Evolutionary conservation across 2,329 filamentous ascomycete genomes (phyloP).

Genomic region (Fusarium sp.): DNA sequence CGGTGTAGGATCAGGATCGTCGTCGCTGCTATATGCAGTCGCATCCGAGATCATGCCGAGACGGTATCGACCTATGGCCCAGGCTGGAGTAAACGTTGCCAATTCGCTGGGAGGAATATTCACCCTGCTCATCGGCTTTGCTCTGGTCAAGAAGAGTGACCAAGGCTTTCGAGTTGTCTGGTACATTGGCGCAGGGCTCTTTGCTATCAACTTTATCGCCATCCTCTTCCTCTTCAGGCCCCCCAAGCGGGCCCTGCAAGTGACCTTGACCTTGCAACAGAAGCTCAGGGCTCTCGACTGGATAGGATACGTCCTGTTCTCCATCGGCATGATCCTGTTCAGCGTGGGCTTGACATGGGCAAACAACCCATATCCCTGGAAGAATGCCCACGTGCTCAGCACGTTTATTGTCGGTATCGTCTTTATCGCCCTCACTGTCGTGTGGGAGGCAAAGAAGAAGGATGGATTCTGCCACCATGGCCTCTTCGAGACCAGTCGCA

Average conservation of each 20-base stretch:
- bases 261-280: conserved; percentile 20
- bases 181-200: background rate
- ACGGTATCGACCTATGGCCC: background rate
- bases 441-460: conserved; percentile 35
- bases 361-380: conserved; percentile 53
- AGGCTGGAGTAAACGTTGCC: conserved; percentile 40
- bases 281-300: conserved; percentile 53
- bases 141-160: conserved; percentile 39
- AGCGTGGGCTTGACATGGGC: conserved; percentile 52
- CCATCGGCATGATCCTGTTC: conserved; percentile 51
- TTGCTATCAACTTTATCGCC: background rate
- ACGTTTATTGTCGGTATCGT: conserved; percentile 50
- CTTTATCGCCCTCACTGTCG: conserved; percentile 20
- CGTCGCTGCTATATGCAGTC: background rate
- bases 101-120: conserved; percentile 46
- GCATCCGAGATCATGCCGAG: background rate
- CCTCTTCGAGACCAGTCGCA: conserved; percentile 49
- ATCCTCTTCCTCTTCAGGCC: background rate
- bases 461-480: conserved; percentile 56
- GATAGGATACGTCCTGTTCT: conserved; percentile 51
- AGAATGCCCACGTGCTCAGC: conserved; percentile 48
- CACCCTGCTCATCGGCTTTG: conserved; percentile 51
- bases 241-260: background rate
- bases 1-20: background rate
- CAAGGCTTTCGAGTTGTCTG: background rate